These are phyloP conservation scores for Neocucurbitaria cava DNA, from an alignment of 2,329 filamentous ascomycete species.

Conservation along the genomic window DNA sequence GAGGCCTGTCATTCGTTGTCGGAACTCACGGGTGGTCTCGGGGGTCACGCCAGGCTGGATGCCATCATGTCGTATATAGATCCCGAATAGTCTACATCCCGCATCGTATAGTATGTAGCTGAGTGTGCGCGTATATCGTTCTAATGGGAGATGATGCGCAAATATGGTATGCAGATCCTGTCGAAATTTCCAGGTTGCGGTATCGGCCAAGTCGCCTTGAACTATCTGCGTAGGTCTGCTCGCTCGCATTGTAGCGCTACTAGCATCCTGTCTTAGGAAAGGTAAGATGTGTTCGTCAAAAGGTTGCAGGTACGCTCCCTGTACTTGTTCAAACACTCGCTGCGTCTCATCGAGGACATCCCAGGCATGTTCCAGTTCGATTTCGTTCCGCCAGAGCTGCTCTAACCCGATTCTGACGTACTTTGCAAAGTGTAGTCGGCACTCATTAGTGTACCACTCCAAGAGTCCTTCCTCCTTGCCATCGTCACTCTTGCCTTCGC, in stretches of 20 bases:
- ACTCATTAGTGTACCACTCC: slow-evolving; percentile 57
- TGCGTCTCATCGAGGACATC: slow-evolving; percentile 47
- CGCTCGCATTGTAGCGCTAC: slow-evolving; percentile 39
- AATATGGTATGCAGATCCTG: slow-evolving; percentile 70
- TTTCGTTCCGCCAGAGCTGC: slow-evolving; percentile 38
- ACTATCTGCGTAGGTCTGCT: slow-evolving; percentile 46
- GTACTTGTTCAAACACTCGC: slow-evolving; percentile 44
- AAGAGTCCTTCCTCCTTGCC: slow-evolving; percentile 39
- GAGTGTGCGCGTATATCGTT: slow-evolving; percentile 62
- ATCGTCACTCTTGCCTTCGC: slow-evolving; percentile 41
- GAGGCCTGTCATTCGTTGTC: slow-evolving; percentile 62
- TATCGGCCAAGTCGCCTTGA: slow-evolving; percentile 23
- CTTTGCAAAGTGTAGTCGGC: slow-evolving; percentile 51
- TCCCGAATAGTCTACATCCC: slow-evolving; percentile 56
- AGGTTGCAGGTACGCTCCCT: slow-evolving; percentile 46
- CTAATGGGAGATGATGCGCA: slow-evolving; percentile 65
- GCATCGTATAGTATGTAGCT: slow-evolving; percentile 62
- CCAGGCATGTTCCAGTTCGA: slow-evolving; percentile 35
- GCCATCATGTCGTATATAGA: slow-evolving; percentile 38
- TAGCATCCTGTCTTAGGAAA: slow-evolving; percentile 33
- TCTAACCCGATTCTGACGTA: slow-evolving; percentile 37
- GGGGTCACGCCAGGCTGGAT: slow-evolving; percentile 21
- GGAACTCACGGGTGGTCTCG: slow-evolving; percentile 43
- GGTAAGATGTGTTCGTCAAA: slow-evolving; percentile 45
- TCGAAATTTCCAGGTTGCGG: slow-evolving; percentile 57